These are phyloP conservation scores for Penicillium ucsense DNA, from an alignment of 495 filamentous ascomycete species.

Conservation along the genomic window DNA sequence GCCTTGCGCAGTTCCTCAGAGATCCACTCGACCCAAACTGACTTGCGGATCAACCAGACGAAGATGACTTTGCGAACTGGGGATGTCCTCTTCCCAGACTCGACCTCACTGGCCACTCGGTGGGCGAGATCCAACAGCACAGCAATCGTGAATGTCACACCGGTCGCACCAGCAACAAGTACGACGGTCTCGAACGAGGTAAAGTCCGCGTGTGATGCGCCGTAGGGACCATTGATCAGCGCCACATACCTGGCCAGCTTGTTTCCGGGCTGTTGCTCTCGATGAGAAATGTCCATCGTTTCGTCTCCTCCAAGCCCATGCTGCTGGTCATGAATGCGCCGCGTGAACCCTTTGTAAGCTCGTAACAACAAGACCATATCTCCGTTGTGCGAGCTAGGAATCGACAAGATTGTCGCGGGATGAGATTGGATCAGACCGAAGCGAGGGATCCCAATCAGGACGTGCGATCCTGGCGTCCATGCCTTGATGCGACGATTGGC, in stretches of 20 bases:
- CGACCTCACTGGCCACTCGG: background rate
- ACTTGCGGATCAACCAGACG: background rate
- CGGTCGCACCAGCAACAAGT: background rate
- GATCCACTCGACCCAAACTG: constrained; percentile 4
- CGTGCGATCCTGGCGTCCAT: constrained; percentile 6
- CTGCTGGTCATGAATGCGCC: background rate
- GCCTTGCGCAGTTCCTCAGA: constrained; percentile 1
- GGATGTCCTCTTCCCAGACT: background rate
- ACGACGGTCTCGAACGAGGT: constrained; percentile 5
- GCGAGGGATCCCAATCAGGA: constrained; percentile 3
- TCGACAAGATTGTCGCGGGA: constrained; percentile 7
- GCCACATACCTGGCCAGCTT: background rate
- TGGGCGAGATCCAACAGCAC: constrained; percentile 4
- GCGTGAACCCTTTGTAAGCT: constrained; percentile 5
- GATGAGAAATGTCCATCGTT: background rate
- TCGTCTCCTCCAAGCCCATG: background rate
- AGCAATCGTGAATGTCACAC: constrained; percentile 4
- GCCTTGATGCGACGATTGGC: constrained; percentile 1
- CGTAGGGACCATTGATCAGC: constrained; percentile 4
- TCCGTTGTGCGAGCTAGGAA: constrained; percentile 5
- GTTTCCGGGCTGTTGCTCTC: background rate
- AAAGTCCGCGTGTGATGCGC: constrained; percentile 3
- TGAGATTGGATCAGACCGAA: constrained; percentile 8
- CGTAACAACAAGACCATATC: constrained; percentile 8
- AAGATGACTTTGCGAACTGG: background rate